Evolutionary conservation across 148 eudicot genomes (phyloP).

Genomic region (Spergularia bocconei): DNA sequence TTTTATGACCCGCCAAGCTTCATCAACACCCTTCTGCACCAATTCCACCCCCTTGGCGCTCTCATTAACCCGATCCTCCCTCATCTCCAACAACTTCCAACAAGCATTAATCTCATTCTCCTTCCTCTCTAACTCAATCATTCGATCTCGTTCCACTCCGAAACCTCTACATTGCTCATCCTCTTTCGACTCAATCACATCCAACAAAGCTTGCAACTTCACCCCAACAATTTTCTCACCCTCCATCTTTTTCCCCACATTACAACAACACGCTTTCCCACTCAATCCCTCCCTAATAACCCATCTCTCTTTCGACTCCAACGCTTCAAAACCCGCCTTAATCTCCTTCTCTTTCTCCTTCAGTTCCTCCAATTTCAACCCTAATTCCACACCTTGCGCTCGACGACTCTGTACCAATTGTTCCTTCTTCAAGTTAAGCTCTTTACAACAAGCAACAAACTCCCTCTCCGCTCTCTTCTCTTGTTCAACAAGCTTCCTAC

Average conservation of each 20-base stretch:
- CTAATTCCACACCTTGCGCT: not conserved
- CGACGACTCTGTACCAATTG: slow-evolving; percentile 10
- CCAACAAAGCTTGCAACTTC: not conserved
- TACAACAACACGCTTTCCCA: not conserved
- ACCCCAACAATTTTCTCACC: not conserved
- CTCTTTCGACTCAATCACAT: not conserved
- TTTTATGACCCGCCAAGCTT: not conserved
- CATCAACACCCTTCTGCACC: not conserved
- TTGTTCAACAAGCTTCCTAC: not conserved
- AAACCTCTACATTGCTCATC: not conserved
- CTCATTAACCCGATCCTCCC: not conserved
- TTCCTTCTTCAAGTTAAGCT: slow-evolving; percentile 4
- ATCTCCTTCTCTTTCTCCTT: slow-evolving; percentile 15
- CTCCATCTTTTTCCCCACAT: not conserved
- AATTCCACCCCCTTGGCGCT: no score
- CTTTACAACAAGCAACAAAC: slow-evolving; percentile 1
- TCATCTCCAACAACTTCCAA: slow-evolving; percentile 3
- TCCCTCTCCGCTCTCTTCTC: slow-evolving; percentile 14
- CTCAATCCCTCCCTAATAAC: not conserved
- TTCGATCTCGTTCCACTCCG: not conserved
- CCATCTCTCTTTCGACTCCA: slow-evolving; percentile 5
- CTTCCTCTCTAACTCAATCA: not conserved
- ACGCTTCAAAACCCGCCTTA: not conserved
- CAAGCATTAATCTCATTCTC: not conserved
- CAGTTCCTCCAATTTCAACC: not conserved